phyloP scores from a whole-genome alignment of 768 basidiomycete species.

The Pisolithus microcarpus region DNA sequence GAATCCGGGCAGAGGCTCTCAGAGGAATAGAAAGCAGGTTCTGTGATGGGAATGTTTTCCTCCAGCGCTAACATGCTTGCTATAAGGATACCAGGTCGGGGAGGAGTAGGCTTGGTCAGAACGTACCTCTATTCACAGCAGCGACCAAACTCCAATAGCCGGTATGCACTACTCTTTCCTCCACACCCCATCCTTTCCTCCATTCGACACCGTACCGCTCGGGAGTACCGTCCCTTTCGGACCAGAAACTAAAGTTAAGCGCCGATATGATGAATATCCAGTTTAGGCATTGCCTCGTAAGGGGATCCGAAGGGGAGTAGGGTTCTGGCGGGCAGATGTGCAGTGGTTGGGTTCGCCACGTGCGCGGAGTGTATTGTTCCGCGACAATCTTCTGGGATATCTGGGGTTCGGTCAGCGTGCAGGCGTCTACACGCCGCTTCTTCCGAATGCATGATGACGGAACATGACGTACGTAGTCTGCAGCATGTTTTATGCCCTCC shows the following conservation, averaged over 20 bases:
- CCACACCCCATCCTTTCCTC: conserved; percentile 58
- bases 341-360: conserved; percentile 64
- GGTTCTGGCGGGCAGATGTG: conserved; percentile 70
- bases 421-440: neutral
- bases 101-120: neutral
- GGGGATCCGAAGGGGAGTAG: conserved; percentile 44
- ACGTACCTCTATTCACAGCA: conserved; percentile 69
- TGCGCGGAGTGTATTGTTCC: conserved; percentile 69
- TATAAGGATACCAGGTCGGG: neutral
- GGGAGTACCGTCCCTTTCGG: conserved; percentile 48
- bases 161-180: conserved; percentile 50
- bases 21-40: conserved; percentile 74
- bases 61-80: conserved; percentile 53
- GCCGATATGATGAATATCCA: conserved; percentile 88
- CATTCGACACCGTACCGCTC: conserved; percentile 76
- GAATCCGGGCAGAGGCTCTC: conserved; percentile 62
- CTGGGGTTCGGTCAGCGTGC: conserved; percentile 28
- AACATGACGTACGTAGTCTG: conserved; percentile 46
- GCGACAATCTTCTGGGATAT: conserved; percentile 50
- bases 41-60: conserved; percentile 67
- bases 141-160: conserved; percentile 89
- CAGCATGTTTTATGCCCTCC: conserved; percentile 55
- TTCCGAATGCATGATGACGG: conserved; percentile 1
- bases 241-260: conserved; percentile 90
- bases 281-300: conserved; percentile 54